Percentiles rank a stretch among this genome's conserved stretches.
phyloP scores from a whole-genome alignment of 306 rosid genomes.

The Gastrolobium bilobum region DNA sequence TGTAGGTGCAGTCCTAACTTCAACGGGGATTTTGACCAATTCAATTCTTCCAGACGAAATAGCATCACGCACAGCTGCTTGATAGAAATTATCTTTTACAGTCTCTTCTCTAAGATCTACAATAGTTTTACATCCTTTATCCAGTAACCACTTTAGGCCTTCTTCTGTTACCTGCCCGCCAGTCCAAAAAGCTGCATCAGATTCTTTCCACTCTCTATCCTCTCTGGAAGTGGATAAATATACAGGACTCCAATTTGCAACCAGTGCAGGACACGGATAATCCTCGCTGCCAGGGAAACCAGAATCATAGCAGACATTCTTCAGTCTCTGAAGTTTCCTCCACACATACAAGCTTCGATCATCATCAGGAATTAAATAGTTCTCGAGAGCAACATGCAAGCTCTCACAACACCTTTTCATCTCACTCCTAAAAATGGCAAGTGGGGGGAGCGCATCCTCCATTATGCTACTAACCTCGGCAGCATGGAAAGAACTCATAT shows the following conservation, averaged over 20 bases:
- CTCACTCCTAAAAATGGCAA: slow-evolving; percentile 81
- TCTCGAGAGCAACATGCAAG: slow-evolving; percentile 91
- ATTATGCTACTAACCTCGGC: slow-evolving; percentile 51
- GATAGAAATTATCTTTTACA: slow-evolving; percentile 72
- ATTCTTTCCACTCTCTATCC: slow-evolving; percentile 56
- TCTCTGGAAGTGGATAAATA: slow-evolving; percentile 63
- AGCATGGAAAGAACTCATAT: slow-evolving; percentile 53
- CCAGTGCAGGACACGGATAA: slow-evolving; percentile 72
- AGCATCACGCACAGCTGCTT: slow-evolving; percentile 68
- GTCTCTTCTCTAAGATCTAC: slow-evolving; percentile 86
- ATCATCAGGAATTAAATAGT: slow-evolving; percentile 68
- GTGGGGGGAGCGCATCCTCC: slow-evolving; percentile 85
- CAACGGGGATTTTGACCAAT: slow-evolving; percentile 84
- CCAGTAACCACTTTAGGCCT: slow-evolving; percentile 82
- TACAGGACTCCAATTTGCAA: slow-evolving; percentile 90
- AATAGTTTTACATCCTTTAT: slow-evolving; percentile 81
- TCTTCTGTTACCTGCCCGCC: slow-evolving; percentile 99
- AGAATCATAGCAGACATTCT: slow-evolving; percentile 91
- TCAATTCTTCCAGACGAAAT: slow-evolving; percentile 74
- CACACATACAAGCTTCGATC: slow-evolving; percentile 76
- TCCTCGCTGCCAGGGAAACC: slow-evolving; percentile 79
- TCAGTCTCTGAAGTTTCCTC: slow-evolving; percentile 92
- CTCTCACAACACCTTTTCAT: slow-evolving; percentile 98
- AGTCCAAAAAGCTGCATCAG: slow-evolving; percentile 83
- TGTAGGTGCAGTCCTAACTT: slow-evolving; percentile 79